Evolutionary conservation across 306 rosid species (phyloP), one percentile per base, ranked within the genome.

Genomic region (Quercus alba): DNA sequence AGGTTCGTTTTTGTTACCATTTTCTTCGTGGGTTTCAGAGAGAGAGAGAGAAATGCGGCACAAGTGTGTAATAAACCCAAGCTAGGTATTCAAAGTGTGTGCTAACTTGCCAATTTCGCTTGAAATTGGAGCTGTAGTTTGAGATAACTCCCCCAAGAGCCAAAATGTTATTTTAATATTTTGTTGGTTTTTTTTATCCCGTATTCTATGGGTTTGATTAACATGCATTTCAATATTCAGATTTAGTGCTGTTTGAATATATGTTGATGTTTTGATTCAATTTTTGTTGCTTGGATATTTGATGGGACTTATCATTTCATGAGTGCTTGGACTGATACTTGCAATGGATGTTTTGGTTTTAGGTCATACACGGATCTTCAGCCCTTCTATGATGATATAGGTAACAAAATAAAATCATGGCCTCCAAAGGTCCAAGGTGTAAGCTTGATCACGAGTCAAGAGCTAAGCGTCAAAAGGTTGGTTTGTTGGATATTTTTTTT

Each of bases 381-480:
- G 87, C 52, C 59, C 70, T 63, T 72, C 12, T 44, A 55, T 75
- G 56, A 78, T 62, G 74, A 66, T 77, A 19, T 56, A 71, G 41
- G 19, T 52, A 79, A 38, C 57, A 30, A 26, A 69, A 67, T 15
- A 20, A 56, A 58, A 58, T 70, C 73, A 93, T 95, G 99, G 94
- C 99, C 68, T 95, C 98, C 72, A 95, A 90, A 88, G 99, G 94
- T 83, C 97, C 86, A 56, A 88, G 96, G 94, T 87, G 90, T 35
- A 93, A 84, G 88, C 80, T 90, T 73, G 98, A 95, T 76, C 97
- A 91, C 17, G 99, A 95, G 80, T 11, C 88, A 64, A 89, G 85
- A 85, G 90, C 91, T 58, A 93, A 90, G 85, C 93, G 99, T 74
- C 99, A 88, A 77, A 93, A 91, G 98, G 99, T 91, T 81, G 49